Evolutionary conservation across 78 protist species (phyloP), one percentile per base, ranked within the genome.

Genomic region (Pirum gemmata): DNA sequence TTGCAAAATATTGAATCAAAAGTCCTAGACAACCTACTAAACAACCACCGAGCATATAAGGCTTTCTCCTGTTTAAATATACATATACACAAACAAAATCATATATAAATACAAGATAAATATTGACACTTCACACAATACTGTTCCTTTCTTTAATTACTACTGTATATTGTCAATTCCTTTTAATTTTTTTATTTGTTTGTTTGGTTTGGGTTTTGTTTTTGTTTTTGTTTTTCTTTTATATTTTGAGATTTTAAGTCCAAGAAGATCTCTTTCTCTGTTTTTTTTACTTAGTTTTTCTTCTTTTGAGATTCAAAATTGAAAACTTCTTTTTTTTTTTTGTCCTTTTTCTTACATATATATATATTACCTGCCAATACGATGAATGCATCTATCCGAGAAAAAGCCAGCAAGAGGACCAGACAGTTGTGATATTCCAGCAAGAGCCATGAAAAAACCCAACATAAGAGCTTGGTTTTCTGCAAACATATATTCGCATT

Each of bases 391-490:
- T 5, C 88, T 1, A 39, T 84, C 88, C 2, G 75, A 40, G 8
- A 84, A 84, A 76, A 67, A 84, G 8, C 88, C 88, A 26, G 88
- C 88, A 35, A 84, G 26, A 8, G 88, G 88, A 8, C 88, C 88
- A 27, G 88, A 84, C 2, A 84, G 75, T 39, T 84, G 88, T 29
- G 88, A 84, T 0, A 84, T 8, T 21, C 88, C 88, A 40, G 75
- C 38, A 27, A 84, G 21, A 21, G 75, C 88, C 29, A 84, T 13
- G 0, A 84, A 84, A 29, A 84, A 31, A 21, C 80, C 88, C 8
- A 84, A 31, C 74, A 84, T 31, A 39, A 84, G 2, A 31, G 88
- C 88, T 8, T 84, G 88, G 21, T 84, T 84, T 38, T 84, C 78
- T 35, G 88, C 80, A 29, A 38, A 84, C n/a, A 84, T 27, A 41